Conservation (phyloP, 768 basidiomycete species). For the Suillus brevipes region DNA sequence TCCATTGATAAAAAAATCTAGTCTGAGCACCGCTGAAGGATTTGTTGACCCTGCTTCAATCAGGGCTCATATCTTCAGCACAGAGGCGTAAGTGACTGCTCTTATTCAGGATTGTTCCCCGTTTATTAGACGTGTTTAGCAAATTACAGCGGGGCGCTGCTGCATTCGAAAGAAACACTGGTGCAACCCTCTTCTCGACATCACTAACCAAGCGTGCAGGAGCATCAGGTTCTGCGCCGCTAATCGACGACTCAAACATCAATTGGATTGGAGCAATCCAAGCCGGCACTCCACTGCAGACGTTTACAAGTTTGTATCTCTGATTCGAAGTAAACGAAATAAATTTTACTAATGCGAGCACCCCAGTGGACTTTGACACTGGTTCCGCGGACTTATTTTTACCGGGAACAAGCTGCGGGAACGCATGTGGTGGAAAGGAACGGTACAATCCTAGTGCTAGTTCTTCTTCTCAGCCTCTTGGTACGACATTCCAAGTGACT, state of each 20-base stretch:
- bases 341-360: background rate
- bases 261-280: conserved; percentile 26
- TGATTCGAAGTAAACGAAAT: background rate
- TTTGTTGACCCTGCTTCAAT: conserved; percentile 15
- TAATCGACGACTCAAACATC: conserved; percentile 16
- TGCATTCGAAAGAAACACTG: conserved; percentile 11
- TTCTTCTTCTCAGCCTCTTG: conserved; percentile 27
- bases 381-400: conserved; percentile 36
- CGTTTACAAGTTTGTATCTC: conserved; percentile 19
- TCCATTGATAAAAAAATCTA: conserved; percentile 18
- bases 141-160: conserved; percentile 19
- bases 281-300: conserved; percentile 25
- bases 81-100: conserved; percentile 10
- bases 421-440: conserved; percentile 34
- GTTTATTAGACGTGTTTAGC: conserved; percentile 15
- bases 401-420: conserved; percentile 26
- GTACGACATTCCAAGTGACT: conserved; percentile 31
- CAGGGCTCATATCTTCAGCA: conserved; percentile 18
- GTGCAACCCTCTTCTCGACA: background rate
- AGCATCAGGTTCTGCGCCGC: conserved; percentile 6
- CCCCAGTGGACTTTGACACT: conserved; percentile 34
- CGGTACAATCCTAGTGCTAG: conserved; percentile 36
- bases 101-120: background rate
- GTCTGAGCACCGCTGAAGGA: conserved; percentile 13
- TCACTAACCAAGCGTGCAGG: background rate